phyloP scores from a whole-genome alignment of 176 grass and related monocot species.

The Cenchrus purpureus region DNA sequence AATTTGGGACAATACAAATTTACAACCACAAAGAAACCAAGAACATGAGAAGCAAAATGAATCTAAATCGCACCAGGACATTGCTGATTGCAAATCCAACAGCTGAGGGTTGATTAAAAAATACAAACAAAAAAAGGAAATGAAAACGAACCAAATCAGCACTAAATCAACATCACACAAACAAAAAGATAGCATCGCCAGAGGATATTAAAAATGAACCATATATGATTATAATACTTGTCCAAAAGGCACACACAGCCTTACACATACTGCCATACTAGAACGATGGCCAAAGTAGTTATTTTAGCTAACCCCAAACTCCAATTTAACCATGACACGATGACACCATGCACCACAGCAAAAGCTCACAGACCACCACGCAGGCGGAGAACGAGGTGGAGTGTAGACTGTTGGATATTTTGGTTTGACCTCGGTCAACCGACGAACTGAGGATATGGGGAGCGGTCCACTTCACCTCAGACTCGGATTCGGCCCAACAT shows the following conservation, averaged over 20 bases:
- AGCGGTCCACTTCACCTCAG: too few relatives aligned
- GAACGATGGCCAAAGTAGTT: neutral
- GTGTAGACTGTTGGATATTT: too few relatives aligned
- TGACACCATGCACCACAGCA: neutral
- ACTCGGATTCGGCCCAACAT: too few relatives aligned
- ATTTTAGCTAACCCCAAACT: neutral
- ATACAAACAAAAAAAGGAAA: neutral
- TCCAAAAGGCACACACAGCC: slow-evolving; percentile 5
- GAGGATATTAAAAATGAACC: neutral
- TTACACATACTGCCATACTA: neutral
- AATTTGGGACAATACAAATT: too few relatives aligned
- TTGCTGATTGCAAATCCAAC: neutral
- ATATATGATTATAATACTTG: neutral
- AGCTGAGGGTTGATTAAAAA: neutral
- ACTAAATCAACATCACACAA: neutral
- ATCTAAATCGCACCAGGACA: too few relatives aligned
- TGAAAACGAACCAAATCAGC: neutral
- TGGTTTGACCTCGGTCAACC: too few relatives aligned
- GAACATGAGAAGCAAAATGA: neutral
- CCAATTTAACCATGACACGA: neutral
- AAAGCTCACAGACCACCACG: slow-evolving; percentile 23
- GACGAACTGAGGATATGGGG: too few relatives aligned
- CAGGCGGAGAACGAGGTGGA: slow-evolving; percentile 47
- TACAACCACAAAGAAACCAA: neutral
- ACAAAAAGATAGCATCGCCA: neutral